Evolutionary conservation across 2,329 filamentous ascomycete species (phyloP), one percentile per base, ranked within the genome.

Genomic region (Dactylellina sp.): DNA sequence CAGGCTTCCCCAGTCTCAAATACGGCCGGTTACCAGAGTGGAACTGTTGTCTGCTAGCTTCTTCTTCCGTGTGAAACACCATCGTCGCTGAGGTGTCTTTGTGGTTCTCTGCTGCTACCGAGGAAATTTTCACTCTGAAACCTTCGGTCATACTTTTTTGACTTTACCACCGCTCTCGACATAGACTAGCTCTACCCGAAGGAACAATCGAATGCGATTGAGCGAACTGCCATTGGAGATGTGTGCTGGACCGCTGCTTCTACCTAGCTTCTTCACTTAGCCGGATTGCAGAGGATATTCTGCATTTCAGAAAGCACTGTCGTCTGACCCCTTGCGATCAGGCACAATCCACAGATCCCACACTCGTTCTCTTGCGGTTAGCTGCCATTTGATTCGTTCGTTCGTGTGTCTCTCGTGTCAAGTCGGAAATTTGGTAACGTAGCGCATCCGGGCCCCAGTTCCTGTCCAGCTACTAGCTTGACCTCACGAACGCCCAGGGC

Each of bases 91-190:
- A 20, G 44, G 22, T 24, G 4, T 20, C 47, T 14, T 22, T n/a
- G 28, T 42, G 9, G n/a, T 7, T 46, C 6, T 40, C 9, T 56
- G 2, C 35, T 42, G 32, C 35, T 22, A n/a, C 16, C 18, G 18
- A 25, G 7, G 9, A 47, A 49, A 49, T 49, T 60, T 49, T 60
- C 56, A 60, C 24, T 50, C 32, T 62, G 57, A 62, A 52, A 62
- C 57, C 35, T 55, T 35, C 12, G 24, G 11, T 35, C 12, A 52
- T n/a, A n/a, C n/a, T n/a, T n/a, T n/a, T n/a, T n/a, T n/a, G n/a
- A n/a, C n/a, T n/a, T n/a, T n/a, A n/a, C n/a, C n/a, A n/a, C n/a
- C n/a, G n/a, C n/a, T 37, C n/a, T 52, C 12, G 25, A 9, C 28
- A 32, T 32, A 9, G 5, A 32, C 28, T 32, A 32, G 28, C 28